Evolutionary conservation across 179 eudicot species (phyloP), one percentile per base, ranked within the genome.

Genomic region (Actinidia arguta): DNA sequence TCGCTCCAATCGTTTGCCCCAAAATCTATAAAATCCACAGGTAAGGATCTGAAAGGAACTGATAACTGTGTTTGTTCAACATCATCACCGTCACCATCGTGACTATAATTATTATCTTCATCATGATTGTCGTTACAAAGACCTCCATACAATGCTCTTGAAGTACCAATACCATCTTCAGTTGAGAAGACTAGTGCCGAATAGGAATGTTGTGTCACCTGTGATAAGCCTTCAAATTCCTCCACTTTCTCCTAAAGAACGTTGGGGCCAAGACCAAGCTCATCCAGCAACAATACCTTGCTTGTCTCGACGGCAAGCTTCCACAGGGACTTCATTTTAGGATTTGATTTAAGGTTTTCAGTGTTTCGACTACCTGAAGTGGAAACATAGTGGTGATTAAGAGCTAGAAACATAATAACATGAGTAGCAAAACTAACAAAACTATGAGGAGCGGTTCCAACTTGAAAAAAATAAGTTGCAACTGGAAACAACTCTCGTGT

Each of bases 291-390:
- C 74, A 91, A 58, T 1, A 98, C 99, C 88, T 90, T 92, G 75
- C 89, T 95, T 24, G 95, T 89, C 61, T 93, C 96, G 9, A 96
- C 78, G 18, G 99, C 99, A 46, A 87, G 90, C 72, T 85, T 87
- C 99, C 99, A 96, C 72, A 96, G 85, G 71, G 93, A 87, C 94
- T 88, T 89, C 97, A 93, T 96, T 87, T 88, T 94, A 10, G 86
- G 36, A 46, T 77, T 83, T 84, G 86, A 59, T 71, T 74, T 81
- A 13, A 44, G 58, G 64, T 36, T 73, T 68, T 66, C 83, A 79
- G 64, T 71, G 22, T 77, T 79, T 51, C 71, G 48, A 36, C 70
- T 54, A 48, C 83, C 89, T 85, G 87, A 55, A 55, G 47, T 51
- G 12, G 54, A 80, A 81, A 79, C 13, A 22, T n/a, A 68, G 11